phyloP scores from a whole-genome alignment of 805 yeast species.

The Cyberlindnera subsufficiens region DNA sequence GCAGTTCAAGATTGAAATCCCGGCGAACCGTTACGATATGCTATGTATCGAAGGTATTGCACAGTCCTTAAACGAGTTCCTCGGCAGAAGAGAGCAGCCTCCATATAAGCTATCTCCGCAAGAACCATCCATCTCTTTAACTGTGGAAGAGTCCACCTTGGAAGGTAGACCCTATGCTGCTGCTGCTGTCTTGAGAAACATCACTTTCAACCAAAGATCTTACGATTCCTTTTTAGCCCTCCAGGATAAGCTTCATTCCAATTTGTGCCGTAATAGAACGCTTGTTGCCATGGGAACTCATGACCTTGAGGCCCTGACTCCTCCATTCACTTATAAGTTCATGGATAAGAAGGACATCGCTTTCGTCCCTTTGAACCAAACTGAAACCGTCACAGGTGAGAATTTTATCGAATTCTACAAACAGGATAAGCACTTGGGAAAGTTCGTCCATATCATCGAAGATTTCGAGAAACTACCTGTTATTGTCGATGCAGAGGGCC shows the following conservation, averaged over 20 bases:
- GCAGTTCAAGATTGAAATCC: slow-evolving; percentile 93
- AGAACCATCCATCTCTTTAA: slow-evolving; percentile 55
- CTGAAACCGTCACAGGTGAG: slow-evolving; percentile 62
- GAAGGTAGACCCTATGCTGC: slow-evolving; percentile 89
- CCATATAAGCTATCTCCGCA: slow-evolving; percentile 56
- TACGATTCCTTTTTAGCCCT: slow-evolving; percentile 93
- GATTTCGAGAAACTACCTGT: slow-evolving; percentile 90
- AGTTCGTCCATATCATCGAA: slow-evolving; percentile 80
- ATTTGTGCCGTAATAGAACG: slow-evolving; percentile 94
- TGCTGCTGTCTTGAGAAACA: slow-evolving; percentile 85
- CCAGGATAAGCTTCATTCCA: slow-evolving; percentile 94
- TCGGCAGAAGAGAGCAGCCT: slow-evolving; percentile 67
- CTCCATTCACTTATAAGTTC: slow-evolving; percentile 87
- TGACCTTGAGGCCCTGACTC: slow-evolving; percentile 73
- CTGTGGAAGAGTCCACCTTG: slow-evolving; percentile 69
- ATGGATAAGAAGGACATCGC: slow-evolving; percentile 70
- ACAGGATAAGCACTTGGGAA: slow-evolving; percentile 83
- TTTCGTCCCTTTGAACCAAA: slow-evolving; percentile 72
- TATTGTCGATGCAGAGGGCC: slow-evolving; percentile 68
- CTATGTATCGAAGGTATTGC: slow-evolving; percentile 98
- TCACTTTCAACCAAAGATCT: slow-evolving; percentile 73
- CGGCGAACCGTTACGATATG: slow-evolving; percentile 98
- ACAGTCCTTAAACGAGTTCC: slow-evolving; percentile 85
- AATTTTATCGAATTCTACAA: slow-evolving; percentile 86
- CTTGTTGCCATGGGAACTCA: slow-evolving; percentile 99